phyloP scores from a whole-genome alignment of 176 grass and related monocot genomes.

The Guadua angustifolia region DNA sequence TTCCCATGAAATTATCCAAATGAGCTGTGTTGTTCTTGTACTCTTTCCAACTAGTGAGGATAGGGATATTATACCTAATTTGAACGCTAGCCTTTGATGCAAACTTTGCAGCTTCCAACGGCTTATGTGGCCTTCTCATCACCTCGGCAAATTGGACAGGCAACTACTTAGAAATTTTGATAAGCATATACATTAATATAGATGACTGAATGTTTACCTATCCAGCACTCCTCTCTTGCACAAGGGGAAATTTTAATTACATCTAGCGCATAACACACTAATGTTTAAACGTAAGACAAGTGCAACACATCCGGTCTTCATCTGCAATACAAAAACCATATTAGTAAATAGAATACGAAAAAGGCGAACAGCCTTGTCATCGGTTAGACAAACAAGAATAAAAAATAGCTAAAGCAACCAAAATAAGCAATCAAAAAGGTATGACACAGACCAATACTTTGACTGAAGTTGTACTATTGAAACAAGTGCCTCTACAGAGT shows the following conservation, averaged over 20 bases:
- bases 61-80: no score
- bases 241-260: constrained; percentile 98
- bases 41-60: no score
- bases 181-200: no score
- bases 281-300: constrained; percentile 98
- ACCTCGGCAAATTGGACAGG: no score
- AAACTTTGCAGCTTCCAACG: no score
- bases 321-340: constrained; percentile 65
- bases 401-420: neutral
- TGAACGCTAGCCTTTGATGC: no score
- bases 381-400: neutral
- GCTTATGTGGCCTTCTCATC: no score
- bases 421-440: neutral
- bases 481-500: neutral
- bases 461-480: neutral
- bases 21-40: no score
- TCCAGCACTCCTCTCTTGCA: constrained; percentile 97
- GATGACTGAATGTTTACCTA: constrained; percentile 61
- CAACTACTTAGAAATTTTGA: no score
- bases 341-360: constrained; percentile 40
- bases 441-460: neutral
- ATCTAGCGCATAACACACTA: constrained; percentile 85
- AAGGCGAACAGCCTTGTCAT: neutral
- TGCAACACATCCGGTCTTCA: constrained; percentile 96
- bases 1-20: no score